Evolutionary conservation across 371 early-diverging fungal genomes (phyloP).

Genomic region (Rhizopus delemar): DNA sequence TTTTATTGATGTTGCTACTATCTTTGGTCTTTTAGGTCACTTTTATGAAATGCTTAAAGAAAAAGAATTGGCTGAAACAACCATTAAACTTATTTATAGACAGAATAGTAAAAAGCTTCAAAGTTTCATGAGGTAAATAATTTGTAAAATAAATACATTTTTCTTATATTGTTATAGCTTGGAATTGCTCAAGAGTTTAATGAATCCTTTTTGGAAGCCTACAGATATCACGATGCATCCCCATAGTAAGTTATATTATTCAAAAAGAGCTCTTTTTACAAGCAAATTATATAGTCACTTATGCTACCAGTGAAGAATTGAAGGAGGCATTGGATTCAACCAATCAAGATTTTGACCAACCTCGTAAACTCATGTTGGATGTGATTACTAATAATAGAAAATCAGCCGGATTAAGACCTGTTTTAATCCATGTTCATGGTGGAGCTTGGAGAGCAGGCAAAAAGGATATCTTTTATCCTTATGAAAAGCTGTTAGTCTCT

Average conservation of each 20-base stretch:
- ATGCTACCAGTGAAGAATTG: constrained; percentile 58
- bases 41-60: constrained; percentile 32
- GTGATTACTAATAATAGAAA: constrained; percentile 31
- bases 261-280: background rate
- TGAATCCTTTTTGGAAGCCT: constrained; percentile 54
- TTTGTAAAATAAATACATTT: background rate
- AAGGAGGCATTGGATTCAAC: constrained; percentile 36
- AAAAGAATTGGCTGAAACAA: constrained; percentile 15
- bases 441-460: constrained; percentile 61
- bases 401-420: constrained; percentile 36
- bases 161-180: constrained; percentile 2
- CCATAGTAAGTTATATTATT: constrained; percentile 47
- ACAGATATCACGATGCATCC: constrained; percentile 42
- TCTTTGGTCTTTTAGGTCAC: constrained; percentile 19
- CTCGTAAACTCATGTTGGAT: constrained; percentile 49
- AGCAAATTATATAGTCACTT: constrained; percentile 45
- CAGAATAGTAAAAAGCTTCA: constrained; percentile 5
- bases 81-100: constrained; percentile 10
- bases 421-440: constrained; percentile 66
- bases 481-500: constrained; percentile 37
- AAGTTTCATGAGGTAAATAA: constrained; percentile 19
- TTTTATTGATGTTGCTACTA: constrained; percentile 24
- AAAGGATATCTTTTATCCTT: constrained; percentile 49
- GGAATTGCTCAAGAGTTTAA: constrained; percentile 17
- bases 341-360: constrained; percentile 29